Evolutionary conservation across 768 basidiomycete genomes (phyloP), one percentile per base, ranked within the genome.

Genomic region (Tricholoma sp.): DNA sequence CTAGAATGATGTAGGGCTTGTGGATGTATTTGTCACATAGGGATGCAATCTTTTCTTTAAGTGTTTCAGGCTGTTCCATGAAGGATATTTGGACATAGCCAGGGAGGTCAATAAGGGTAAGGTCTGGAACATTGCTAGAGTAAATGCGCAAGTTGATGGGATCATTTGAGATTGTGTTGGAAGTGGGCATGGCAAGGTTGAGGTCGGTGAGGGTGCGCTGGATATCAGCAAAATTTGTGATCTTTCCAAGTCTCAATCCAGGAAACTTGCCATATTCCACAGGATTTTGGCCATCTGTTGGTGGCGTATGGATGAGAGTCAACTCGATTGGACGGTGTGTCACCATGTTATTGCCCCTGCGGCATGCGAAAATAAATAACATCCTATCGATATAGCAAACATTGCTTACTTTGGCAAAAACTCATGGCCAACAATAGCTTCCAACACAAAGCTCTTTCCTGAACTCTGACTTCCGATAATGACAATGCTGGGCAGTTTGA

Each of bases 1-100:
- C 96, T n/a, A 99, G 83, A 63, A 98, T 89, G 70, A 99, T 94
- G 70, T 99, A 98, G n/a, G 97, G 96, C 68, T 98, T 94, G n/a
- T 91, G 85, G 65, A 99, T 99, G 70, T 99, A 99, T 68, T 87
- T 91, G 55, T 98, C 97, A 72, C 97, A 98, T 0, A 99, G 76
- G 9, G 68, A 64, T 0, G 89, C 77, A 59, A 99, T 96, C 71
- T 98, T 96, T 66, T 96, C 93, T 68, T 93, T 97, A 58, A 99
- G 81, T 17, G 80, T 78, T 60, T 98, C 95, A 0, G 97, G 97
- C 68, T 99, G 97, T 74, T 99, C 96, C 74, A 98, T 74, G 45
- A 91, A 94, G 4, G 91, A 78, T 44, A 98, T 90, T 68, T 99
- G 96, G 56, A 99, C 86, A 70, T 99, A 98, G 2, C 97, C 97